Base-by-base conservation (phyloP, 345 rosid species). In the Eutrema yunnanense region DNA sequence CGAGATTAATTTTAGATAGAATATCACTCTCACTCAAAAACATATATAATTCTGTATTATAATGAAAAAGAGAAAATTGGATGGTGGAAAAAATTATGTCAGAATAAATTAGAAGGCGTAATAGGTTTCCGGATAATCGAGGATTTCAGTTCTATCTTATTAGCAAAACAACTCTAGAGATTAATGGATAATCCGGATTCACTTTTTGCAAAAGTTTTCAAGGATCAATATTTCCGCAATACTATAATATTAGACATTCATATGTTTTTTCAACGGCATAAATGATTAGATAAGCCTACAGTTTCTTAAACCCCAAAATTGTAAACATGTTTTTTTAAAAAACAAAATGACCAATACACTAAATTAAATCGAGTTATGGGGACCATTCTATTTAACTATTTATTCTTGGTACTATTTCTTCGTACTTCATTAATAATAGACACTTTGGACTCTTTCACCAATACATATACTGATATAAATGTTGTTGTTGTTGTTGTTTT, bases 351-450 rank as follows among this genome's bases (percentile, higher is more conserved):
- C 72, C 60, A 64, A 63, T 33, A 34, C 19, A 36, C 12, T 41
- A 40, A 58, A 66, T 49, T 40, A 57, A 52, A 54, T 57, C 66
- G 53, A 73, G 26, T 40, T 65, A 49, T 65, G 43, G 72, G 77
- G 67, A 74, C 72, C 73, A 74, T 66, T 66, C 67, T 66, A 22
- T 49, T 16, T 49, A 74, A 49, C 58, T 66, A 66, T 74, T 73
- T 74, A 74, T 74, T 58, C 60, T 74, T 66, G 37, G 61, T 73
- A 73, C 72, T 66, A 57, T 73, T 44, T 49, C 53, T 57, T 57
- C 38, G 72, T 66, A 74, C 72, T 66, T 73, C 67, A 41, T 65
- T 66, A 58, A 57, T 58, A 65, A 48, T 56, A 65, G 13, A 73
- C 60, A 73, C 19, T 49, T 58, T 66, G 60, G 61, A 40, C 71